A percentile compares a stretch with the other conserved stretches of the same genome.
phyloP scores from a whole-genome alignment of 129 eudicot genomes.

The Gnaphalium uliginosum region DNA sequence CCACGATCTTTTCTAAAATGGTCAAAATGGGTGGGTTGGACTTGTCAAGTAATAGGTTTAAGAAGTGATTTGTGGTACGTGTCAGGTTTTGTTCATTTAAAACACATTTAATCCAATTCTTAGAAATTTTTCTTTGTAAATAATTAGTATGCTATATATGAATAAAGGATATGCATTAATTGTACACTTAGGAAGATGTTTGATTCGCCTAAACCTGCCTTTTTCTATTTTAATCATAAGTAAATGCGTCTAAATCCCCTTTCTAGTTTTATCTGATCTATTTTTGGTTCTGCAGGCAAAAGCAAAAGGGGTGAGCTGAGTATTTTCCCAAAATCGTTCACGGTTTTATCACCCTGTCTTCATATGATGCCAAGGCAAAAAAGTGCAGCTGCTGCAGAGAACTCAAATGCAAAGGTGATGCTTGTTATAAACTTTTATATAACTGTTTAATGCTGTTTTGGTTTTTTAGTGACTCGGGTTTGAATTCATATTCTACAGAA shows the following conservation, averaged over 20 bases:
- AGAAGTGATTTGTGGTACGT: too few relatives aligned
- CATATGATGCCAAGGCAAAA: conserved; percentile 95
- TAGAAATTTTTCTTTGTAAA: too few relatives aligned
- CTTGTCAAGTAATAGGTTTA: too few relatives aligned
- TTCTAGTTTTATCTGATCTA: not conserved
- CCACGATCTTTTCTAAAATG: too few relatives aligned
- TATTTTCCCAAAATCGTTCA: conserved; percentile 73
- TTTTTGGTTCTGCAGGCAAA: conserved; percentile 49
- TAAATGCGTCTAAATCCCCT: not conserved
- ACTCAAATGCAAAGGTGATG: conserved; percentile 48
- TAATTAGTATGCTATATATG: not conserved
- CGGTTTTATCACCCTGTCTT: conserved; percentile 79
- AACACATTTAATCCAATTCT: too few relatives aligned
- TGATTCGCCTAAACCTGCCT: not conserved
- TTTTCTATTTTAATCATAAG: not conserved
- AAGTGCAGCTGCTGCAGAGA: conserved; percentile 55
- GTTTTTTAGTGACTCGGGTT: conserved; percentile 20
- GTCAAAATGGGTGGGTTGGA: too few relatives aligned
- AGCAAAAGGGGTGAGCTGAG: conserved; percentile 93
- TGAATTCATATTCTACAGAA: conserved; percentile 41
- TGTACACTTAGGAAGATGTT: not conserved
- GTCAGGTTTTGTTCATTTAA: too few relatives aligned
- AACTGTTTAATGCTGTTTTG: not conserved
- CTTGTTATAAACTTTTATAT: not conserved
- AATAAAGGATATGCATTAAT: not conserved